These are phyloP conservation scores for Candida railenensis DNA, from an alignment of 805 yeast genomes.

Conservation along the genomic window DNA sequence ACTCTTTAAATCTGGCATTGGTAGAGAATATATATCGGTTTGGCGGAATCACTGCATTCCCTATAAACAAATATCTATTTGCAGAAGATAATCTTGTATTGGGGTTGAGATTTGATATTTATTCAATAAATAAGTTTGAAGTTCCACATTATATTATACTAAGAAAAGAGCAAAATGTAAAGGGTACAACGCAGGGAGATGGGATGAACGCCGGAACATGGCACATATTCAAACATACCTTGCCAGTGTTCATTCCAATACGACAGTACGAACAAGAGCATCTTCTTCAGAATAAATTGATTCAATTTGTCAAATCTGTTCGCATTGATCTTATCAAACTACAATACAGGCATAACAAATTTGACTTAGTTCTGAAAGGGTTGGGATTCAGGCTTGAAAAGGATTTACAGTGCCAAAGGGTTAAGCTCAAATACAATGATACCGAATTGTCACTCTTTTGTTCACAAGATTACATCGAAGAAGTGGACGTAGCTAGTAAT, in stretches of 20 bases:
- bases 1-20: constrained; percentile 8
- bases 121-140: constrained; percentile 25
- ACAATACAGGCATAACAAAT: constrained; percentile 32
- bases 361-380: constrained; percentile 13
- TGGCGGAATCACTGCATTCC: constrained; percentile 52
- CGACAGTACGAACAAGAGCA: constrained; percentile 11
- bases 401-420: constrained; percentile 27
- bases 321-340: constrained; percentile 20
- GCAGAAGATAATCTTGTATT: constrained; percentile 28
- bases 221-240: constrained; percentile 35
- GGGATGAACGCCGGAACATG: constrained; percentile 13
- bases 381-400: constrained; percentile 15
- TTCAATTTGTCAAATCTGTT: constrained; percentile 20
- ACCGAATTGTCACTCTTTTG: constrained; percentile 21
- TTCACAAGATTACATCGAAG: constrained; percentile 16
- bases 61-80: constrained; percentile 38
- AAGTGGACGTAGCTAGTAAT: constrained; percentile 8
- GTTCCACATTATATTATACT: constrained; percentile 52
- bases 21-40: constrained; percentile 48
- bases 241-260: constrained; percentile 32
- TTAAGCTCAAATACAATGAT: constrained; percentile 8
- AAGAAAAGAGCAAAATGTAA: constrained; percentile 7
- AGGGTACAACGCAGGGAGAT: constrained; percentile 7
- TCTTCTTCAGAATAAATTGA: constrained; percentile 13
- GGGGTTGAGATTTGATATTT: constrained; percentile 53